Evolutionary conservation across 257 asterid species (phyloP).

Genomic region (Coffea eugenioides): DNA sequence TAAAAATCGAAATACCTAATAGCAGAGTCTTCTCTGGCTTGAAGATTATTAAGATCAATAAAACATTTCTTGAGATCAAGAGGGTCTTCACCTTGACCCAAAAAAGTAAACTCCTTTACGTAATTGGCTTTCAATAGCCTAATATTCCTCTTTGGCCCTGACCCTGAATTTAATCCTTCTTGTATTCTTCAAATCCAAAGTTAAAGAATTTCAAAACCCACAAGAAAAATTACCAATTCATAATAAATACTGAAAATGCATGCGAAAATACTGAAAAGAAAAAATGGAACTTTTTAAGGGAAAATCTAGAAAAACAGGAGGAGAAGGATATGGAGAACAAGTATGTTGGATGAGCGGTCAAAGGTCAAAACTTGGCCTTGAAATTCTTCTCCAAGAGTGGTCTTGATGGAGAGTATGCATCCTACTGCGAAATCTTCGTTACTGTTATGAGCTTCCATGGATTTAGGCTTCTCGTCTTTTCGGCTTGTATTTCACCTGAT

Average conservation of each 20-base stretch:
- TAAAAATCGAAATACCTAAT: slow-evolving; percentile 48
- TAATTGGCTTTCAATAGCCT: slow-evolving; percentile 84
- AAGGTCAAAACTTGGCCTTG: slow-evolving; percentile 80
- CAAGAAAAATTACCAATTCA: not conserved
- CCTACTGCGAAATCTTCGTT: slow-evolving; percentile 88
- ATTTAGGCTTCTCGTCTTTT: slow-evolving; percentile 7
- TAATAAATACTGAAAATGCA: not conserved
- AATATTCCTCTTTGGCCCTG: slow-evolving; percentile 69
- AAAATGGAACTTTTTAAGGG: not conserved
- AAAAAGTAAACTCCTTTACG: slow-evolving; percentile 62
- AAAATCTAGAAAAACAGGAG: not conserved
- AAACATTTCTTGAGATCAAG: slow-evolving; percentile 76
- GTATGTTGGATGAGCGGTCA: slow-evolving; percentile 88
- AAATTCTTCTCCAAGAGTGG: slow-evolving; percentile 88
- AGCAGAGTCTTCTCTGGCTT: slow-evolving; percentile 86
- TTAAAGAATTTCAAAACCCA: slow-evolving; percentile 38
- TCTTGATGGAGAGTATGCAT: slow-evolving; percentile 72
- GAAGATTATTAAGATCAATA: slow-evolving; percentile 71
- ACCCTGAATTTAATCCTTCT: slow-evolving; percentile 73
- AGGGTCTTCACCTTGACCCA: slow-evolving; percentile 89
- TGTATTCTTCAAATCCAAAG: slow-evolving; percentile 46
- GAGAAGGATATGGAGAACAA: slow-evolving; percentile 92
- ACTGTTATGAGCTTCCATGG: slow-evolving; percentile 70
- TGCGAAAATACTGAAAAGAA: not conserved
- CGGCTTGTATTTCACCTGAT: not conserved